A percentile compares a stretch with the other conserved stretches of the same genome.
Evolutionary conservation across 805 yeast genomes (phyloP).

Genomic region (Lipomyces mesembrius): DNA sequence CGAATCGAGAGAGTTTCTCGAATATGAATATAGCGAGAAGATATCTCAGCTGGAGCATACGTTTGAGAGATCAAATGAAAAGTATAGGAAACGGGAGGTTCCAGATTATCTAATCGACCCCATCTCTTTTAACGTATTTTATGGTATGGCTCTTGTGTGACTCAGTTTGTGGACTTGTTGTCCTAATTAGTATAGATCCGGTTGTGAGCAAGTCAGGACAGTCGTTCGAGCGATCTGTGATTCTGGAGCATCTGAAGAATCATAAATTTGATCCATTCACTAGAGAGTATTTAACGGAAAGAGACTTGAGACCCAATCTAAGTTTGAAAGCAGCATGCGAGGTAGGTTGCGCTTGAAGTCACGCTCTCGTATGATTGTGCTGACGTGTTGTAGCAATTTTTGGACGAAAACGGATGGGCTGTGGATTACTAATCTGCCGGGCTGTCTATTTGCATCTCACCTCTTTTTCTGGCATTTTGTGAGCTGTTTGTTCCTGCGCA

Average conservation of each 20-base stretch:
- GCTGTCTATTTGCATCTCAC: not conserved
- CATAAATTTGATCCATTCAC: slow-evolving; percentile 52
- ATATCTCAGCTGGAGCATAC: slow-evolving; percentile 33
- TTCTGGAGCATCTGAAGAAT: slow-evolving; percentile 48
- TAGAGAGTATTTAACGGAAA: slow-evolving; percentile 45
- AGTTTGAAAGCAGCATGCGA: slow-evolving; percentile 50
- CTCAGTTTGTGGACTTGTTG: not conserved
- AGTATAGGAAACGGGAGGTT: slow-evolving; percentile 40
- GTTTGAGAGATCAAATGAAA: slow-evolving; percentile 39
- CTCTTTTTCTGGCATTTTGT: not conserved
- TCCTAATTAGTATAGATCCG: slow-evolving; percentile 45
- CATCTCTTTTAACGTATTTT: slow-evolving; percentile 49
- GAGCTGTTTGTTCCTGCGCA: not conserved
- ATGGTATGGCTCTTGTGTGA: slow-evolving; percentile 23
- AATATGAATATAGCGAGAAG: slow-evolving; percentile 35
- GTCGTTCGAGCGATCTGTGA: slow-evolving; percentile 50
- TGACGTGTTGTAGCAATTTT: slow-evolving; percentile 23
- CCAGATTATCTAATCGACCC: slow-evolving; percentile 52
- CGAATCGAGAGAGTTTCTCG: slow-evolving; percentile 37
- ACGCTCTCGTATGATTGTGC: not conserved
- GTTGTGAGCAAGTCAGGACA: slow-evolving; percentile 54
- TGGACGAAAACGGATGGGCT: slow-evolving; percentile 41
- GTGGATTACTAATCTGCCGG: slow-evolving; percentile 31
- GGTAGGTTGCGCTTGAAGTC: slow-evolving; percentile 18
- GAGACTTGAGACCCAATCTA: slow-evolving; percentile 51